phyloP scores from a whole-genome alignment of 345 rosid genomes.

The Garcia nutans region DNA sequence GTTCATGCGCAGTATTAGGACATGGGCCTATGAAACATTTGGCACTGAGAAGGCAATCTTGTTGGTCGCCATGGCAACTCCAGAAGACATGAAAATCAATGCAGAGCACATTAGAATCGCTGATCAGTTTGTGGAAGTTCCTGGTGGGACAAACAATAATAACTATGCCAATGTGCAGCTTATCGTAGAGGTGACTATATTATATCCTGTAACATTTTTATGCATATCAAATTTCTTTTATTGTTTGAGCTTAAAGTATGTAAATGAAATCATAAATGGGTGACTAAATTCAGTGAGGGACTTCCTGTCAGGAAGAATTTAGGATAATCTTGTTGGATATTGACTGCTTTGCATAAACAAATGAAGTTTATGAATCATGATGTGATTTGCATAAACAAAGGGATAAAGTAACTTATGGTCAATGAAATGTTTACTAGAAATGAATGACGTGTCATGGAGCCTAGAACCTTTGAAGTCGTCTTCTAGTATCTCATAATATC shows the following conservation, averaged over 20 bases:
- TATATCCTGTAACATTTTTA: neutral
- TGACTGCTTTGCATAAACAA: neutral
- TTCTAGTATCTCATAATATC: neutral
- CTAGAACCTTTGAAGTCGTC: neutral
- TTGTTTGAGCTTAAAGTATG: constrained; percentile 4
- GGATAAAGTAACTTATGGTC: neutral
- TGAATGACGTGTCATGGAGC: neutral
- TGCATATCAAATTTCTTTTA: constrained; percentile 10
- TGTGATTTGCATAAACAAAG: neutral
- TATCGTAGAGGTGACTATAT: constrained; percentile 79
- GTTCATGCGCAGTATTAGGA: constrained; percentile 89
- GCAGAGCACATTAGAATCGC: constrained; percentile 98
- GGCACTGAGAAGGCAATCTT: constrained; percentile 93
- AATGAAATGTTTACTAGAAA: neutral
- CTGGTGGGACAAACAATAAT: constrained; percentile 98
- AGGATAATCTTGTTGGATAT: neutral
- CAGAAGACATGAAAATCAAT: constrained; percentile 99
- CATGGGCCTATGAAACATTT: constrained; percentile 98
- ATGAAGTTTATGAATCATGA: neutral
- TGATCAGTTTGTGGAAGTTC: constrained; percentile 99
- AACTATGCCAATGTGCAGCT: constrained; percentile 99
- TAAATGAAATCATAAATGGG: neutral
- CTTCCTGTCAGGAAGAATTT: constrained; percentile 9
- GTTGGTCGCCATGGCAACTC: constrained; percentile 99
- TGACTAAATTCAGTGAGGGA: neutral